Conservation (phyloP, 345 rosid genomes). For the Lagerstroemia speciosa region DNA sequence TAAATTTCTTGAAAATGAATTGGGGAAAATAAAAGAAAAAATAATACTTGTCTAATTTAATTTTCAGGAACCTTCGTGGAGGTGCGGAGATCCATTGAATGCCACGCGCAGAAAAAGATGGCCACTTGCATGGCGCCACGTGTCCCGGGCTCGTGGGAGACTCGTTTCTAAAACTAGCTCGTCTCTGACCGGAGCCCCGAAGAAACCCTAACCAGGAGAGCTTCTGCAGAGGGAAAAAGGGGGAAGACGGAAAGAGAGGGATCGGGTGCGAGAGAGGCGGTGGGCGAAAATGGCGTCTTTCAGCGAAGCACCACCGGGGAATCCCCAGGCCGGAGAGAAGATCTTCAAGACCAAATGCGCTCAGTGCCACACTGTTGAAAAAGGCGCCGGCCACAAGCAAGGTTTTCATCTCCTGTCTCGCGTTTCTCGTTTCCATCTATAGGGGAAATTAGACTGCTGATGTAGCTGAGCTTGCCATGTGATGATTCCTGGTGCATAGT, state of each 20-base stretch:
- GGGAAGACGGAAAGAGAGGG: too few species aligned
- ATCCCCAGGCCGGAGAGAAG: conserved; percentile 67
- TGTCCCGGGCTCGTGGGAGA: not conserved
- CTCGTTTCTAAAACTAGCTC: not conserved
- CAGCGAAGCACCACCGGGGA: conserved; percentile 75
- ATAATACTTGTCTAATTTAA: not conserved
- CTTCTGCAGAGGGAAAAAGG: not conserved
- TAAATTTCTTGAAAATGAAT: not conserved
- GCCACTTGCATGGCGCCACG: conserved; percentile 2
- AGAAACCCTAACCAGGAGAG: not conserved
- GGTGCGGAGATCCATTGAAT: not conserved
- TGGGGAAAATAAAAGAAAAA: not conserved
- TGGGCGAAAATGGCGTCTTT: conserved; percentile 58
- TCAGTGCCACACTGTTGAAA: conserved; percentile 85
- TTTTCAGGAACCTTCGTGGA: not conserved
- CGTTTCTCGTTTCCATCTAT: not conserved
- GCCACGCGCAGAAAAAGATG: not conserved
- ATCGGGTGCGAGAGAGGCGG: not conserved
- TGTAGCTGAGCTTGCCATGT: not conserved
- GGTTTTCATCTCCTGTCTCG: conserved; percentile 25
- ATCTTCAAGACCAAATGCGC: conserved; percentile 83
- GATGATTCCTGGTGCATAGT: not conserved
- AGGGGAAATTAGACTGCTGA: not conserved
- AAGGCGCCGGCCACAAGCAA: conserved; percentile 98
- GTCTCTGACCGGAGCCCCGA: not conserved